Evolutionary conservation across 768 basidiomycete species (phyloP), one percentile per base, ranked within the genome.

Genomic region (Phlebiopsis gigantea): DNA sequence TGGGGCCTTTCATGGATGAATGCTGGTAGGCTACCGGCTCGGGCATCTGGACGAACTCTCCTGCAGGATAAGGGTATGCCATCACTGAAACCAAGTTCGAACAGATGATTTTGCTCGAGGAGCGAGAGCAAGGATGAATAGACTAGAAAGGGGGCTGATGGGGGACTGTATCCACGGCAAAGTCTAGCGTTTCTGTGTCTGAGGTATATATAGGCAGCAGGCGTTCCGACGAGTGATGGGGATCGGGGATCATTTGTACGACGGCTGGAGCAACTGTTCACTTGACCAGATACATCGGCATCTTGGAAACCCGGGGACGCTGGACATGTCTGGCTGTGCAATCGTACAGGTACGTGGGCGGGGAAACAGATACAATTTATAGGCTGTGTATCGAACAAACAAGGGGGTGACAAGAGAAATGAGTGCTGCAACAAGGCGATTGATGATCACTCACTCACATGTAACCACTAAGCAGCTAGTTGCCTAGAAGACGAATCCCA

Each of bases 181-280:
- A 12, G 8, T 17, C 17, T 3, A 17, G 34, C 3, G 34, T 17
- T 39, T 39, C 8, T 12, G 34, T 12, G 34, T 12, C 48, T 26
- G 17, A 21, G 50, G 50, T 51, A 51, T 51, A 51, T 51, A 51
- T 51, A 51, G 39, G 31, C 50, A 21, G 19, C 50, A 31, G 50
- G 50, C 50, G 50, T 51, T 41, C n/a, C 21, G 21, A 7, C 17
- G 25, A 19, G 31, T 51, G 50, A 51, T 39, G 24, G 14, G 31
- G 29, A 51, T 51, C 48, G 29, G 48, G 31, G 48, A 49, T 49
- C 48, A 29, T 49, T 19, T 34, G n/a, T 31, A 19, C 28, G 48
- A 45, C 8, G 46, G 24, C 26, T 15, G 9, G 46, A 46, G 46
- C 46, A 39, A 17, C 34, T 39, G 34, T 39, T 39, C 34, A 17